Evolutionary conservation across 345 rosid species (phyloP), one percentile per base, ranked within the genome.

Genomic region (Rhizophora apiculata): DNA sequence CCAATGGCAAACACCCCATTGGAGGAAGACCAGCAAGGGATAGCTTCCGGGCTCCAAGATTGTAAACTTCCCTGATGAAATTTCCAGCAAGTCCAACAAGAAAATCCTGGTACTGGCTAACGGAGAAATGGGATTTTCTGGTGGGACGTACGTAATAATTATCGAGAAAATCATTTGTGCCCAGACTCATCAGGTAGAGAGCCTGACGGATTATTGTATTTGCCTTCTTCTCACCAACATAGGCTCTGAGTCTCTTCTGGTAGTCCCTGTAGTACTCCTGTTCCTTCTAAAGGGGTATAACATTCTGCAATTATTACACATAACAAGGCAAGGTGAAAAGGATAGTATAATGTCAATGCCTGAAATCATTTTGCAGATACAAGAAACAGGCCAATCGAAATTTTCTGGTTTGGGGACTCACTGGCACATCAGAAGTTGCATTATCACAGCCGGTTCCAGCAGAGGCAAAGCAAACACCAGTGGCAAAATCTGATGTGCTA

Each of bases 371-470:
- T 43, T 11, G 30, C 26, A 56, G 30, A 30, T 3, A 43, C 16
- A 56, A 24, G 16, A 27, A 56, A 56, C 60, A 3, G 30, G 87
- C 58, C 1, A 92, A 89, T 1, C 88, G 81, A 36, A 86, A 80
- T 54, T 83, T 63, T 29, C 30, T 31, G 24, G 21, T 43, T 3
- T 2, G 68, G 30, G 60, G 16, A 86, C 93, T 87, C 86, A 92
- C 98, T 43, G 87, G 75, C 65, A 90, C 90, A 74, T 68, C 54
- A 58, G 95, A 75, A 62, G 96, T 92, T 57, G 88, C 89, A 75
- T 88, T 88, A 65, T 92, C 98, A 63, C 83, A 86, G 68, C 98
- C 95, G 8, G 95, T 90, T 74, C 98, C 96, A 13, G 98, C 94
- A 43, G 98, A 92, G 68, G 98, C 98, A 62, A 92, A 92, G 71